Evolutionary conservation across 192 early-diverging fungal genomes (phyloP).

Genomic region (Gryganskiella cystojenkinii): DNA sequence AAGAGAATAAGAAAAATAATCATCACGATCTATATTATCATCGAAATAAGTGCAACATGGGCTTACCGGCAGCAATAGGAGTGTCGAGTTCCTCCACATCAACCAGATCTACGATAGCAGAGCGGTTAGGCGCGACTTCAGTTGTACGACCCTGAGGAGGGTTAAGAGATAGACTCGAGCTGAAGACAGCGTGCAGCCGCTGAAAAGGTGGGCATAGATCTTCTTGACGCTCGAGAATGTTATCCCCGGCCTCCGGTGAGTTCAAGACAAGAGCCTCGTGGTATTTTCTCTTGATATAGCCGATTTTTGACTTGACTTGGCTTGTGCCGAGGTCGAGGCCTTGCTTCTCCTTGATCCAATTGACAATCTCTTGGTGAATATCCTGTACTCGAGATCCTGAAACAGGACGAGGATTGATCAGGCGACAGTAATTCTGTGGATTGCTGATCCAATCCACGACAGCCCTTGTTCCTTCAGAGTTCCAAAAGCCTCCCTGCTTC

Average conservation of each 20-base stretch:
- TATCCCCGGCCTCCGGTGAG: background rate
- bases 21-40: background rate
- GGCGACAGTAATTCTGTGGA: background rate
- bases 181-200: background rate
- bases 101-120: too few species aligned
- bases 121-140: background rate
- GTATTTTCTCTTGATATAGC: constrained; percentile 3
- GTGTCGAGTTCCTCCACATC: background rate
- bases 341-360: background rate
- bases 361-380: constrained; percentile 1
- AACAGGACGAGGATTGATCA: background rate
- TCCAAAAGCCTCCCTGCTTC: too few species aligned
- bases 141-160: background rate
- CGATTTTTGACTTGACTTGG: constrained; percentile 4
- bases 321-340: too few species aligned
- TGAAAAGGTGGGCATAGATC: constrained; percentile 7
- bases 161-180: constrained; percentile 10
- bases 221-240: background rate
- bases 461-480: background rate
- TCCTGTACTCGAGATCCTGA: background rate
- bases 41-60: too few species aligned
- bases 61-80: background rate
- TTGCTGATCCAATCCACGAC: background rate
- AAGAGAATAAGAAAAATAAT: background rate
- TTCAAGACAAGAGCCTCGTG: background rate